Base-by-base conservation (phyloP, 805 yeast species). In the Lipomyces sp. region DNA sequence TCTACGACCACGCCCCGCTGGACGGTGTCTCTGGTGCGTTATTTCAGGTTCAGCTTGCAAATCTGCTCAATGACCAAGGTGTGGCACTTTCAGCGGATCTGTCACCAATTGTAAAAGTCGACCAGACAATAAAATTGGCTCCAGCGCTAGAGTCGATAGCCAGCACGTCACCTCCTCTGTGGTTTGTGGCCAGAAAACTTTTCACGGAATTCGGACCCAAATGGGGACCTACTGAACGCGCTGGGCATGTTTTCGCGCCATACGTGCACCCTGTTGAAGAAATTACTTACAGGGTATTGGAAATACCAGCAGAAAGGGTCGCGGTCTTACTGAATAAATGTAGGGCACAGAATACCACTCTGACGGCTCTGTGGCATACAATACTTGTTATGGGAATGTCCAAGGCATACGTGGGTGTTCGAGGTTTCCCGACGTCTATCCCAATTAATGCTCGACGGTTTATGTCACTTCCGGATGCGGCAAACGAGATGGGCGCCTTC, bases 401-500 rank as follows among this genome's bases (percentile, higher is more conserved):
- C 18, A 57, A 50, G 30, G 51, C 64, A 13, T 59, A 53, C 33
- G 57, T 60, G 0, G 39, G 39, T 30, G 50, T 57, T 42, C 32
- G 24, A n/a, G 64, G 57, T 11, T 32, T 62, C 24, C 42, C 37
- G 7, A 30, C 57, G 8, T 53, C 55, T 18, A 24, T 66, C 11
- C 69, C 69, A 10, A 24, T 66, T 7, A 59, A 63, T 39, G 65
- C 66, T 7, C 69, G 69, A 4, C 63, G 64, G 29, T 66, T 60
- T 37, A 54, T 61, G n/a, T 29, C 45, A 13, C 33, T 53, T 10
- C 11, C 6, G 2, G 50, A 56, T 32, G 48, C 51, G 24, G 56
- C 11, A 1, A 39, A 42, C 30, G 11, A 53, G 5, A 61, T 65
- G 37, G 68, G 68, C 1, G 48, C 64, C 1, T 62, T 39, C n/a